These are phyloP conservation scores for Perkinsus olseni DNA, from an alignment of 169 alveolate species.

Conservation along the genomic window DNA sequence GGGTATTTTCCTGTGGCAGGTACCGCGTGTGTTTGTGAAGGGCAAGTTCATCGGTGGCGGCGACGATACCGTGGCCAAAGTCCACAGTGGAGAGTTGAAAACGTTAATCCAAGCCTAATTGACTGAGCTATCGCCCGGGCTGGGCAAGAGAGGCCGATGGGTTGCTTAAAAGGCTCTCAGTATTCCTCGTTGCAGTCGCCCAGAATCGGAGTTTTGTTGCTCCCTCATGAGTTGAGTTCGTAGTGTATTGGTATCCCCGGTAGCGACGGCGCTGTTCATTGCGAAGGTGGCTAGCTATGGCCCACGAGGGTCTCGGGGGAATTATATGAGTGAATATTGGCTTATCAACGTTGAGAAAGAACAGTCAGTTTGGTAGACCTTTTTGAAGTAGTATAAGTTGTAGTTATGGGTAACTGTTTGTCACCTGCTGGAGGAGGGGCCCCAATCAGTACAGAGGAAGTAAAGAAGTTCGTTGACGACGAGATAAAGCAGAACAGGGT, in stretches of 20 bases:
- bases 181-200: no score
- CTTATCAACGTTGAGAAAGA: no score
- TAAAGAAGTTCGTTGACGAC: not conserved
- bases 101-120: not conserved
- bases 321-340: no score
- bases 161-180: no score
- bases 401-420: not conserved
- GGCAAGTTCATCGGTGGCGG: not conserved
- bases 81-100: not conserved
- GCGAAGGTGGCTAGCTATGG: no score
- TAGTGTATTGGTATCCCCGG: no score
- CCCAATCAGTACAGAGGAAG: not conserved
- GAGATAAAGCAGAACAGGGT: not conserved
- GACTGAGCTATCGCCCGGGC: not conserved
- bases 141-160: not conserved
- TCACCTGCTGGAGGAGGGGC: not conserved
- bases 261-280: no score
- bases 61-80: not conserved
- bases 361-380: no score
- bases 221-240: no score
- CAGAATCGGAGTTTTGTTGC: no score
- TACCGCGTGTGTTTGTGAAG: not conserved
- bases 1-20: not conserved
- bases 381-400: no score
- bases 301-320: no score